Conservation (phyloP, 2,329 filamentous ascomycete genomes). For the Sporothrix inflata region DNA sequence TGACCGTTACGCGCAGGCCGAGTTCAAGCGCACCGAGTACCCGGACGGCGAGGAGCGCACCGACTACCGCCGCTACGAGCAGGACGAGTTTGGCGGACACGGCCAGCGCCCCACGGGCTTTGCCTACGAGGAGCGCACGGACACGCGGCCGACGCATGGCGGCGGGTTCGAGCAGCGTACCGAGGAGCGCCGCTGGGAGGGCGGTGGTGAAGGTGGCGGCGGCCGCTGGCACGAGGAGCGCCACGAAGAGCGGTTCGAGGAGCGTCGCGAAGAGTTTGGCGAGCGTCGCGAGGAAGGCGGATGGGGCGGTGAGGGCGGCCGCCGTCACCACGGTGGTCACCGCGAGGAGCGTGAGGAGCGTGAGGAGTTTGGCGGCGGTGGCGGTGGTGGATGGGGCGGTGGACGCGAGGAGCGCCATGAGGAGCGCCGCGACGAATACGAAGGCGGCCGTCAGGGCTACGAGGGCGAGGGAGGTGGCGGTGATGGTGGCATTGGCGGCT, state of each 20-base stretch:
- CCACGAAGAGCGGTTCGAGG: constrained; percentile 31
- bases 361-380: constrained; percentile 34
- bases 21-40: constrained; percentile 62
- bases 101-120: constrained; percentile 50
- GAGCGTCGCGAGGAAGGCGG: constrained; percentile 30
- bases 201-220: constrained; percentile 34
- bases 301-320: constrained; percentile 31
- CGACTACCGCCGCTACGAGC: constrained; percentile 65
- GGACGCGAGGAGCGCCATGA: constrained; percentile 32
- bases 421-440: constrained; percentile 30
- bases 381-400: background rate
- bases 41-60: constrained; percentile 59
- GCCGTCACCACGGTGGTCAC: constrained; percentile 27
- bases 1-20: constrained; percentile 62
- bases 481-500: background rate
- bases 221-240: constrained; percentile 34
- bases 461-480: background rate
- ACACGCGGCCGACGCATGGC: constrained; percentile 55
- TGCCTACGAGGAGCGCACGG: constrained; percentile 60
- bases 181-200: constrained; percentile 52
- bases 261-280: constrained; percentile 36
- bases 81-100: constrained; percentile 45
- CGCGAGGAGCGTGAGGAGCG: constrained; percentile 40
- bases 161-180: constrained; percentile 62
- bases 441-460: no score